Percentiles rank a stretch among this genome's conserved stretches.
Evolutionary conservation across 768 basidiomycete genomes (phyloP).

Genomic region (Xanthoconium purpureum): DNA sequence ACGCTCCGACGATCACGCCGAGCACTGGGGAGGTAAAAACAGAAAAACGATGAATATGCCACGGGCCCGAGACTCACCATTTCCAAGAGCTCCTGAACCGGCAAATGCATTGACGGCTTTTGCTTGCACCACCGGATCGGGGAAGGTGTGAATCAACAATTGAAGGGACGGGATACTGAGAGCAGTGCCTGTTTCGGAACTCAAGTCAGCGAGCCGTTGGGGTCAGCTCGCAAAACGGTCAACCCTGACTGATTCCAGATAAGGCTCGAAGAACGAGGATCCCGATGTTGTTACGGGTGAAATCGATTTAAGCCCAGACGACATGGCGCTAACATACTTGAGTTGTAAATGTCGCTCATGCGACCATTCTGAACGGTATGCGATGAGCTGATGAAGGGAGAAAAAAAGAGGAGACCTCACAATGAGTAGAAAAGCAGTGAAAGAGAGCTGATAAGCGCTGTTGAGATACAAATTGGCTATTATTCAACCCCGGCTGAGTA

Average conservation of each 20-base stretch:
- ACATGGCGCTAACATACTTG: not conserved
- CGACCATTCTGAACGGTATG: not conserved
- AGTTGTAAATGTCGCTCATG: not conserved
- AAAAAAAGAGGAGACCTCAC: not conserved
- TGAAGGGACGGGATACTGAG: not conserved
- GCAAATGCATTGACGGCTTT: not conserved
- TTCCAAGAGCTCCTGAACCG: not conserved
- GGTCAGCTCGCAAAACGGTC: too few relatives aligned
- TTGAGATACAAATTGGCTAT: not conserved
- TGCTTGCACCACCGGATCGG: not conserved
- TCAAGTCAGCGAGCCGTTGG: not conserved
- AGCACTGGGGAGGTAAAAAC: not conserved
- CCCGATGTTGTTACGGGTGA: not conserved
- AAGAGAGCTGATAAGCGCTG: constrained; percentile 1
- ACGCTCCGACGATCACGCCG: not conserved
- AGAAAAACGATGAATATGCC: not conserved
- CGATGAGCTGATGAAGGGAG: not conserved
- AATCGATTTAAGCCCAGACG: not conserved
- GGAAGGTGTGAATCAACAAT: not conserved
- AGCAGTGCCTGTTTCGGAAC: not conserved
- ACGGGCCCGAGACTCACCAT: not conserved
- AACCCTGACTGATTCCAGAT: not conserved
- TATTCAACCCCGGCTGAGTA: too few relatives aligned
- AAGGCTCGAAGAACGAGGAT: not conserved
- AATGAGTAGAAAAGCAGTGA: not conserved